These are phyloP conservation scores for Fusarium fracticaudum DNA, from an alignment of 2,329 filamentous ascomycete genomes.

Conservation along the genomic window DNA sequence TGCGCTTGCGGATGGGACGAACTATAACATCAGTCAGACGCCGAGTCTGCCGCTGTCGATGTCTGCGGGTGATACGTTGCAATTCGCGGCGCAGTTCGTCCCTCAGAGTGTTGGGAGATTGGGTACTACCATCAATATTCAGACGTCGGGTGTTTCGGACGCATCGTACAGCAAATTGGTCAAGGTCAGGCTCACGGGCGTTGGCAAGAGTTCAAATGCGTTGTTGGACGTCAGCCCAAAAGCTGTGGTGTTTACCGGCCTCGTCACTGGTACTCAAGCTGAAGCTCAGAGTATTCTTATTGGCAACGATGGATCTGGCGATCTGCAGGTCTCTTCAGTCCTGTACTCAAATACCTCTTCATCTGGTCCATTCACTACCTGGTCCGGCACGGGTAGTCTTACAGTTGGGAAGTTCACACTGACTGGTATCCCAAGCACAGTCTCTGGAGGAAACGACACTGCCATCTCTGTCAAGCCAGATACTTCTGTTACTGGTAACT, in stretches of 20 bases:
- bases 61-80: slow-evolving; percentile 51
- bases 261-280: slow-evolving; percentile 55
- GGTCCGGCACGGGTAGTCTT: slow-evolving; percentile 49
- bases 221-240: slow-evolving; percentile 59
- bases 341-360: slow-evolving; percentile 55
- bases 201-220: slow-evolving; percentile 56
- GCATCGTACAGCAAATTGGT: slow-evolving; percentile 58
- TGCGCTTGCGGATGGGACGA: slow-evolving; percentile 44
- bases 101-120: slow-evolving; percentile 55
- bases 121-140: slow-evolving; percentile 58
- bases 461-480: slow-evolving; percentile 59
- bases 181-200: slow-evolving; percentile 59
- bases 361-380: slow-evolving; percentile 56
- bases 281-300: slow-evolving; percentile 58
- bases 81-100: slow-evolving; percentile 55
- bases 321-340: slow-evolving; percentile 56
- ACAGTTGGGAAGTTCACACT: slow-evolving; percentile 61
- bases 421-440: slow-evolving; percentile 54
- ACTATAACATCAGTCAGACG: slow-evolving; percentile 51
- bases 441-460: slow-evolving; percentile 52
- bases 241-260: slow-evolving; percentile 58
- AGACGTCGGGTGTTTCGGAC: slow-evolving; percentile 56
- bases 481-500: slow-evolving; percentile 57
- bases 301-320: slow-evolving; percentile 59
- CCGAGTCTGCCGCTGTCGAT: slow-evolving; percentile 47